Base-by-base conservation (phyloP, 2,329 filamentous ascomycete genomes). In the Fusarium irregulare region DNA sequence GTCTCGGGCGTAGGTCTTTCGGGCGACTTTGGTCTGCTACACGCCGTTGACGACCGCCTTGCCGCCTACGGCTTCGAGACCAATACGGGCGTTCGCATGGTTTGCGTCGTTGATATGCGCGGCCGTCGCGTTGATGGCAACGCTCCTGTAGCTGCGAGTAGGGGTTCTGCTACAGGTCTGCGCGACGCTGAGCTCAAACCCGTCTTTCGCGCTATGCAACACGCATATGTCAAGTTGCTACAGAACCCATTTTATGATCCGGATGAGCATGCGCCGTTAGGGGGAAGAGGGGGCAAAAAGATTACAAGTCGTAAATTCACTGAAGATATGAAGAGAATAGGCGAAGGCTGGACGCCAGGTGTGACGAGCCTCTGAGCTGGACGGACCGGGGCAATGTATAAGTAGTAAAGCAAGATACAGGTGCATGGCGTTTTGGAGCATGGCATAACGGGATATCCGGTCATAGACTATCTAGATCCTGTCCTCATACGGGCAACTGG, bases 61-160 rank as follows among this genome's bases (percentile, higher is more conserved):
- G 94, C 94, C 37, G 92, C 94, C 72, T 99, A 98, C 83, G 96
- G 96, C 75, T 98, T 93, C 89, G 88, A 98, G 80, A 98, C 96
- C 60, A 98, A 97, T 81, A 98, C 96, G 27, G 94, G 94, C 42
- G 89, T 97, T 69, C 94, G 95, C 78, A 90, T 99, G 76, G 90
- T 98, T 34, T 91, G 94, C 68, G 89, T 98, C 6, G 91, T 98
- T 30, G 95, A 99, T 81, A 93, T 97, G 88, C 89, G 94, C 72
- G 94, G 94, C 3, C 85, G 91, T 23, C 82, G 86, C 51, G 81
- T 84, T 56, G 82, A 80, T 30, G 60, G 59, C 2, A 61, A 63
- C 46, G 54, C 64, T 53, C 76, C 74, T 12, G 63, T 64, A 4
- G 66, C 66, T 45, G 69, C 58, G 10, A 50, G 56, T 42, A 51